Evolutionary conservation across 768 basidiomycete species (phyloP).

Genomic region (Mycena pura): DNA sequence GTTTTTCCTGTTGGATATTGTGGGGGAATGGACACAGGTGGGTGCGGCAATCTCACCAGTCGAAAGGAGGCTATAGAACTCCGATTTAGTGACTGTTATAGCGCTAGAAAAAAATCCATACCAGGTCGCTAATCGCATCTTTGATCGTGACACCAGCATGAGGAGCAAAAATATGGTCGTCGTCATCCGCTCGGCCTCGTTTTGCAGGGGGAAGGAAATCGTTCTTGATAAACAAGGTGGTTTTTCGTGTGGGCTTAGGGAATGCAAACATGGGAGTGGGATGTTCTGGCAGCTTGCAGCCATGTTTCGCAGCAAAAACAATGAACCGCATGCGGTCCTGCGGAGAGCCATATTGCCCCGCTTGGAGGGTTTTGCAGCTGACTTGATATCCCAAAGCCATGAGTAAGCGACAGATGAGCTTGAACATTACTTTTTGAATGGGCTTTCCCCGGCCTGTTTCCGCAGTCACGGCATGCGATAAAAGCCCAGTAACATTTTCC

Average conservation of each 20-base stretch:
- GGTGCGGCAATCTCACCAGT: constrained; percentile 58
- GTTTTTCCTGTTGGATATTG: constrained; percentile 52
- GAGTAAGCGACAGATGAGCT: constrained; percentile 67
- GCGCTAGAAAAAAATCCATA: constrained; percentile 39
- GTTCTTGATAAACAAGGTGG: constrained; percentile 52
- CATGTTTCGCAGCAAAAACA: constrained; percentile 69
- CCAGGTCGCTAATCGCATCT: constrained; percentile 75
- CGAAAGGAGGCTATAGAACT: constrained; percentile 61
- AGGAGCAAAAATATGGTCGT: constrained; percentile 64
- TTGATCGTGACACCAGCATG: constrained; percentile 61
- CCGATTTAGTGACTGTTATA: not conserved
- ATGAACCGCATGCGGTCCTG: constrained; percentile 73
- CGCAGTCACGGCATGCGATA: constrained; percentile 57
- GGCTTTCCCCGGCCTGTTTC: constrained; percentile 32
- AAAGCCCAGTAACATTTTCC: constrained; percentile 74
- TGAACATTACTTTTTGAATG: constrained; percentile 65
- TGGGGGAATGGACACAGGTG: not conserved
- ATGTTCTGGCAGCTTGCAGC: constrained; percentile 62
- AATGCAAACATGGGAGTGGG: constrained; percentile 69
- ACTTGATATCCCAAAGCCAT: constrained; percentile 75
- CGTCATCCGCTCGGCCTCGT: constrained; percentile 38
- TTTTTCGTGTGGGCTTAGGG: constrained; percentile 38
- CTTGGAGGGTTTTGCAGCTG: constrained; percentile 68
- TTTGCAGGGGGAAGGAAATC: constrained; percentile 48
- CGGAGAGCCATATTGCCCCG: constrained; percentile 75